Percentiles rank a stretch among this genome's conserved stretches.
phyloP scores from a whole-genome alignment of 805 yeast genomes.

The Starmerella potacharoeniae region DNA sequence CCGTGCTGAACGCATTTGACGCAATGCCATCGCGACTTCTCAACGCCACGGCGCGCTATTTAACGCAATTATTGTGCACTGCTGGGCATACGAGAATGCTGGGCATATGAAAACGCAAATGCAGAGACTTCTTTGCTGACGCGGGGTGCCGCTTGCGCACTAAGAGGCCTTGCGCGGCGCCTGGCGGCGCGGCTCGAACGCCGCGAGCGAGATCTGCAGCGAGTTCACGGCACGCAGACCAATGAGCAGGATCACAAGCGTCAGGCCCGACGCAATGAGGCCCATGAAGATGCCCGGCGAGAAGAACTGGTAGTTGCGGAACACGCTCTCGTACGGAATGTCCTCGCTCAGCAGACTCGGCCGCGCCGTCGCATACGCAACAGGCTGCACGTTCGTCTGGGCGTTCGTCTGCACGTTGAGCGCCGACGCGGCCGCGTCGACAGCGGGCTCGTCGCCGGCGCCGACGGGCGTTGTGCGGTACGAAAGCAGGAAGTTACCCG shows the following conservation, averaged over 20 bases:
- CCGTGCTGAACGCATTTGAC: too few relatives aligned
- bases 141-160: too few relatives aligned
- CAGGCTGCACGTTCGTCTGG: neutral
- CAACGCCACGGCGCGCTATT: too few relatives aligned
- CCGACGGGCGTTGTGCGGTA: conserved; percentile 24
- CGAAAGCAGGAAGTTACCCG: conserved; percentile 29
- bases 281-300: conserved; percentile 75
- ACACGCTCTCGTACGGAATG: conserved; percentile 31
- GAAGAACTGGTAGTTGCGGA: conserved; percentile 58
- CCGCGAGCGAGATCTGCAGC: conserved; percentile 18
- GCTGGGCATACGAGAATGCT: too few relatives aligned
- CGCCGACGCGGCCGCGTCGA: neutral
- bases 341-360: neutral
- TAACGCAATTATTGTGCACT: too few relatives aligned
- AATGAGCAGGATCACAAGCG: conserved; percentile 32
- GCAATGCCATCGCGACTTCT: too few relatives aligned
- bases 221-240: conserved; percentile 14
- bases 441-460: neutral
- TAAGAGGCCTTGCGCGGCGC: neutral
- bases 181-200: conserved; percentile 17
- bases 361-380: neutral
- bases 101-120: too few relatives aligned
- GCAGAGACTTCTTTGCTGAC: too few relatives aligned
- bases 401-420: too few relatives aligned
- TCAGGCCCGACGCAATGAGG: conserved; percentile 50